Evolutionary conservation across 2,329 filamentous ascomycete species (phyloP), one percentile per base, ranked within the genome.

Genomic region (Clonostachys chloroleuca): DNA sequence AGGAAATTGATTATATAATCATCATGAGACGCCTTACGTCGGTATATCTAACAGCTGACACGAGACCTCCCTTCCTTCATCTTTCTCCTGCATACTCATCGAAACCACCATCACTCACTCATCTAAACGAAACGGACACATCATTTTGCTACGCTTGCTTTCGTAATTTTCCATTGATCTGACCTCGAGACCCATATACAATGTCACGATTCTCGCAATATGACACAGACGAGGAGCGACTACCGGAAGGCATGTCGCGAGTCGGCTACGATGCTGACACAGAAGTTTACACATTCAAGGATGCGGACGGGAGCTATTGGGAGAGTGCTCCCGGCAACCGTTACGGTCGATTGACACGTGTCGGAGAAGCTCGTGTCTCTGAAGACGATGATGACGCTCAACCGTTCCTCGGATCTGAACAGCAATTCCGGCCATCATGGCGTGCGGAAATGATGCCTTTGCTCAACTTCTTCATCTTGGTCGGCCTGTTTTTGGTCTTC

Each of bases 191-290:
- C 9, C 24, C 4, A 4, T 30, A 10, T 10, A 30, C 24, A 39
- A 74, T 74, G 70, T 63, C 67, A 48, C 69, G 68, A 49, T 71
- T 62, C 54, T 67, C 69, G 17, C 63, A 60, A 46, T 68, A 69
- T 56, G 70, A 74, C 46, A 63, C 66, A 6, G 78, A 81, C 52
- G 67, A 73, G 18, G 67, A 75, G 48, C 75, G 78, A 40, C 70
- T 82, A 14, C 78, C 78, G 4, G 66, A 73, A 39, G 78, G 77
- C 60, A 78, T 81, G 70, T 58, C 64, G 40, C 70, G 78, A 48
- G 65, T 78, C 30, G 76, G 75, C 52, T 81, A 82, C 63, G 78
- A 81, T 51, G 74, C 76, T 47, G 77, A 80, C 58, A 72, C 67
- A 2, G 69, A 78, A 54, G 62, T 66, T 45, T 80, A 80, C 61